Evolutionary conservation across 768 basidiomycete genomes (phyloP), one percentile per base, ranked within the genome.

Genomic region (Mycena vulgaris): DNA sequence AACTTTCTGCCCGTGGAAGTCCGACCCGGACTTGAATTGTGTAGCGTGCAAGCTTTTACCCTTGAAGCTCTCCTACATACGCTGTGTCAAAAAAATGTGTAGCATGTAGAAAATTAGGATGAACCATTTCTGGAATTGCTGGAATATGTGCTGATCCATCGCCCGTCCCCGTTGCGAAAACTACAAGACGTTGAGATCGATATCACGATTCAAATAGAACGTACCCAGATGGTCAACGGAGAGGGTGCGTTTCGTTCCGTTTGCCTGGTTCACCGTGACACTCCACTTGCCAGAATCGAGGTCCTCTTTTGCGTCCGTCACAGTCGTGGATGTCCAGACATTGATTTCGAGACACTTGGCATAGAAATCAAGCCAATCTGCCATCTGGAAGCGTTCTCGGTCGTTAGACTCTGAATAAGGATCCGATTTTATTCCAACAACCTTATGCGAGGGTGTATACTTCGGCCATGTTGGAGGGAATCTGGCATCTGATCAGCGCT

Each of bases 291-390:
- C n/a, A n/a, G n/a, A n/a, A n/a, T n/a, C n/a, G n/a, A n/a, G n/a
- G n/a, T n/a, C n/a, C n/a, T n/a, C n/a, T n/a, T n/a, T n/a, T n/a
- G n/a, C n/a, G n/a, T n/a, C n/a, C n/a, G n/a, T n/a, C n/a, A n/a
- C n/a, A n/a, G n/a, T n/a, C n/a, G n/a, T n/a, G n/a, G 84, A 86
- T n/a, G 86, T 88, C 91, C 91, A 92, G 7, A 90, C 85, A 71
- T 91, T 88, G 61, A 92, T 80, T 68, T 92, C 92, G 63, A 92
- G 78, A 2, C 82, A 74, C 11, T 88, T 83, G 1, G 89, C 89
- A 75, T 92, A 93, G 63, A 78, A 82, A 78, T 92, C 92, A 2
- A 93, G 83, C 90, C 90, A 92, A 66, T 89, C 87, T 0, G 90
- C 92, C 17, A 93, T 78, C 85, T 90, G 19, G 33, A 37, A 2